Percentiles rank a stretch among this genome's conserved stretches.
Conservation (phyloP, 192 early-diverging fungal species). For the Coemansia sp. region DNA sequence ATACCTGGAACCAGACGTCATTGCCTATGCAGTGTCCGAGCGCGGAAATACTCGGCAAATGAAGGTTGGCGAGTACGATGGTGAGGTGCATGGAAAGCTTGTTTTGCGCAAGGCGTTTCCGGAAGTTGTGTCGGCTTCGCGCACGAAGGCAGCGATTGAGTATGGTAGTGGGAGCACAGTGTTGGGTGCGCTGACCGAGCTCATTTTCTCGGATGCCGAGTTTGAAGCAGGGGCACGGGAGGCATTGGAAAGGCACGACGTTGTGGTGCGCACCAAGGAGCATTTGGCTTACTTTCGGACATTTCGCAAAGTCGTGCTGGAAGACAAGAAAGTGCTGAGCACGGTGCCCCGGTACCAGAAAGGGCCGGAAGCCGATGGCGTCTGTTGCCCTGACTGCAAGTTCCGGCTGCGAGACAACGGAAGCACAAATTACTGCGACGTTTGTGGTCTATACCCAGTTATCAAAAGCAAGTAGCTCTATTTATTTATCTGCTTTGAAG, state of each 20-base stretch:
- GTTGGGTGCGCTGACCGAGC: slow-evolving; percentile 54
- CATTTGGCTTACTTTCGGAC: slow-evolving; percentile 62
- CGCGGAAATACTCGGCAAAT: slow-evolving; percentile 33
- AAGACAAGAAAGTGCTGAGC: slow-evolving; percentile 5
- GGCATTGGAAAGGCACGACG: slow-evolving; percentile 46
- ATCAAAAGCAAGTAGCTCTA: not conserved
- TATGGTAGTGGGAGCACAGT: slow-evolving; percentile 61
- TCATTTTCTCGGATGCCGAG: slow-evolving; percentile 10
- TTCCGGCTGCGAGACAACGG: slow-evolving; percentile 54
- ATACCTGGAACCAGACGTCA: slow-evolving; percentile 56
- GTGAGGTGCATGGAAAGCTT: slow-evolving; percentile 58
- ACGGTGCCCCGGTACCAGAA: slow-evolving; percentile 21
- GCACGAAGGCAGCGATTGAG: slow-evolving; percentile 71
- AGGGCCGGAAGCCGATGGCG: slow-evolving; percentile 38
- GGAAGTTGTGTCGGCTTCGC: slow-evolving; percentile 59
- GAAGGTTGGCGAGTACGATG: slow-evolving; percentile 49
- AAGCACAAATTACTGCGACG: slow-evolving; percentile 60
- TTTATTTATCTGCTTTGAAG: no score
- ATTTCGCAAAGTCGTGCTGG: slow-evolving; percentile 54
- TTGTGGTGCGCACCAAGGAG: slow-evolving; percentile 64
- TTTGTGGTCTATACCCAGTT: slow-evolving; percentile 68
- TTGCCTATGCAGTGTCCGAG: slow-evolving; percentile 51
- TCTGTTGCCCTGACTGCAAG: slow-evolving; percentile 64
- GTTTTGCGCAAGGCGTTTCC: slow-evolving; percentile 64
- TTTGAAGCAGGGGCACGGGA: slow-evolving; percentile 28